Percentiles rank a stretch among this genome's conserved stretches.
phyloP scores from a whole-genome alignment of 768 basidiomycete species.

The Rhodosporidiobolus sp. region DNA sequence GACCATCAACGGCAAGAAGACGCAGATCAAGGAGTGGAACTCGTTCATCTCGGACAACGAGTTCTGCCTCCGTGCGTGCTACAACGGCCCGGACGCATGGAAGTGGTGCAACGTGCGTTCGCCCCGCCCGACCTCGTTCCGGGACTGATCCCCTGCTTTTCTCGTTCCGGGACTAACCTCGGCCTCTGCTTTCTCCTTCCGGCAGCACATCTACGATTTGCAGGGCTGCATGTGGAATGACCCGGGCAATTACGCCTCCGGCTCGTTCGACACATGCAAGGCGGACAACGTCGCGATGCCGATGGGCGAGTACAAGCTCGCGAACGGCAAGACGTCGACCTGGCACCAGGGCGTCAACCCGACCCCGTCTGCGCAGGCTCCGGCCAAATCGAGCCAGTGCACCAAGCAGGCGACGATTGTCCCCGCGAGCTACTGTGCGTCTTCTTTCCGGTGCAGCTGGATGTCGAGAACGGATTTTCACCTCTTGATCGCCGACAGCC shows the following conservation, averaged over 20 bases:
- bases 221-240: conserved; percentile 49
- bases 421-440: conserved; percentile 13
- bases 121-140: too few relatives aligned
- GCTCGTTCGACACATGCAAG: conserved; percentile 50
- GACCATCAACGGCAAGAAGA: conserved; percentile 49
- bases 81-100: conserved; percentile 40
- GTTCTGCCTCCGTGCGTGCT: conserved; percentile 46
- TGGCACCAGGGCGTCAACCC: conserved; percentile 56
- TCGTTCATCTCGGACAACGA: conserved; percentile 51
- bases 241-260: conserved; percentile 52
- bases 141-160: too few relatives aligned
- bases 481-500: too few relatives aligned
- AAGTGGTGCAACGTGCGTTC: conserved; percentile 56
- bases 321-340: conserved; percentile 53
- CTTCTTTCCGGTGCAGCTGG: too few relatives aligned
- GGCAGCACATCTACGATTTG: conserved; percentile 60
- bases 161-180: conserved; percentile 45
- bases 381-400: conserved; percentile 19
- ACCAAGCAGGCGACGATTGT: conserved; percentile 8
- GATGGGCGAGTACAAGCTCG: conserved; percentile 50
- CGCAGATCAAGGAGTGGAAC: conserved; percentile 70
- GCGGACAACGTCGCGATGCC: conserved; percentile 22
- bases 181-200: conserved; percentile 58
- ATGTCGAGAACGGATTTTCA: too few relatives aligned
- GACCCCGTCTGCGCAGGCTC: conserved; percentile 19